Percentiles rank a stretch among this genome's conserved stretches.
Evolutionary conservation across 305 asterid species (phyloP).

Genomic region (Caryopteris hybrid): DNA sequence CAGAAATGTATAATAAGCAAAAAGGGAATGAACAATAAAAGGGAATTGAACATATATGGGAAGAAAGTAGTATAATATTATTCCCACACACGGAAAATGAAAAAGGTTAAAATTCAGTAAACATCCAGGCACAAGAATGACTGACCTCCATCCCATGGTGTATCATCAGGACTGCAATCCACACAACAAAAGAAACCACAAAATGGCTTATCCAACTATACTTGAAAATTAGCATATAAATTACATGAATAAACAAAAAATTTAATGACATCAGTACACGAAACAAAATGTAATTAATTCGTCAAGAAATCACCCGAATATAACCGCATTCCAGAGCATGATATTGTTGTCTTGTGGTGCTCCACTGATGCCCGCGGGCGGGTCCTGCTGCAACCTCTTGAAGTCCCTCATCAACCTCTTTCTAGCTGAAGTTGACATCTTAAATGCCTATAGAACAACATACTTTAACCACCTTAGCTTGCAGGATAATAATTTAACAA

Average conservation of each 20-base stretch:
- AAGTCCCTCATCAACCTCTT: conserved; percentile 87
- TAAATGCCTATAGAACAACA: conserved; percentile 28
- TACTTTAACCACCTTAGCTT: conserved; percentile 3
- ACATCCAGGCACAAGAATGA: conserved; percentile 20
- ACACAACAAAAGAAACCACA: conserved; percentile 45
- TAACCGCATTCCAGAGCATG: conserved; percentile 82
- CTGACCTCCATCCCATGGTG: conserved; percentile 86
- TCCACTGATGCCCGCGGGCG: conserved; percentile 82
- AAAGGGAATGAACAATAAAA: neutral
- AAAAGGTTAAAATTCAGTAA: neutral
- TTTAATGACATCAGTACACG: neutral
- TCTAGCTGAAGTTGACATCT: conserved; percentile 75
- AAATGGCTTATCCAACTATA: conserved; percentile 32
- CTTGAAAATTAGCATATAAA: conserved; percentile 3
- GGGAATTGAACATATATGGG: neutral
- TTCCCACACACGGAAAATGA: neutral
- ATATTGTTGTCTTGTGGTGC: conserved; percentile 79
- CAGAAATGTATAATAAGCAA: neutral
- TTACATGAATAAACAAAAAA: neutral
- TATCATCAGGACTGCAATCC: conserved; percentile 73
- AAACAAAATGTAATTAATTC: neutral
- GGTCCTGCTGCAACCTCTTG: conserved; percentile 81
- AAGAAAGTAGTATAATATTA: neutral
- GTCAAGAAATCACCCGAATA: conserved; percentile 56
- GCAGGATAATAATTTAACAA: neutral